phyloP scores from a whole-genome alignment of 2,329 filamentous ascomycete genomes.

The Claviceps sp. region DNA sequence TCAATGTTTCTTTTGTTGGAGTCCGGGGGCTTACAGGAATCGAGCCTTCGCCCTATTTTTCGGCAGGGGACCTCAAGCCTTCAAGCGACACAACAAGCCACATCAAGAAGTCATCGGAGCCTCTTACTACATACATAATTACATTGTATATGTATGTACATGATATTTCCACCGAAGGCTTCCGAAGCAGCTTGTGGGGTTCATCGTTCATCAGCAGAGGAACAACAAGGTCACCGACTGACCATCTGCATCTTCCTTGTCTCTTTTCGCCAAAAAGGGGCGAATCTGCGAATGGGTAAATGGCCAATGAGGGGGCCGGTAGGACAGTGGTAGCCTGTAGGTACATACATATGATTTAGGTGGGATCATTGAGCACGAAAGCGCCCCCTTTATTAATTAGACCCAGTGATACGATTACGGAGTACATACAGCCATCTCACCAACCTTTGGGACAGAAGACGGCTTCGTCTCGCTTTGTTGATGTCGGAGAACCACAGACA shows the following conservation, averaged over 20 bases:
- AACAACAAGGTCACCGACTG: not conserved
- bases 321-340: too few species aligned
- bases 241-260: not conserved
- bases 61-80: not conserved
- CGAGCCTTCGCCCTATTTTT: constrained; percentile 2
- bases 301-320: too few species aligned
- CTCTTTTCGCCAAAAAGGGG: not conserved
- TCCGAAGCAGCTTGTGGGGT: not conserved
- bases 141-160: too few species aligned
- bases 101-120: not conserved
- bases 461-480: not conserved
- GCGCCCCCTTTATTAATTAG: not conserved
- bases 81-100: not conserved
- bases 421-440: not conserved
- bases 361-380: not conserved
- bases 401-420: not conserved
- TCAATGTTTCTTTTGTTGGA: not conserved
- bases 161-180: not conserved
- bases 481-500: not conserved
- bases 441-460: not conserved
- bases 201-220: not conserved
- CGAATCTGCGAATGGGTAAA: too few species aligned
- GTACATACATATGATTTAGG: too few species aligned
- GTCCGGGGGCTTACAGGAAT: not conserved
- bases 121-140: too few species aligned